A percentile compares a stretch with the other conserved stretches of the same genome.
Conservation (phyloP, 2,329 filamentous ascomycete genomes). For the Coleophoma eucalyptorum region DNA sequence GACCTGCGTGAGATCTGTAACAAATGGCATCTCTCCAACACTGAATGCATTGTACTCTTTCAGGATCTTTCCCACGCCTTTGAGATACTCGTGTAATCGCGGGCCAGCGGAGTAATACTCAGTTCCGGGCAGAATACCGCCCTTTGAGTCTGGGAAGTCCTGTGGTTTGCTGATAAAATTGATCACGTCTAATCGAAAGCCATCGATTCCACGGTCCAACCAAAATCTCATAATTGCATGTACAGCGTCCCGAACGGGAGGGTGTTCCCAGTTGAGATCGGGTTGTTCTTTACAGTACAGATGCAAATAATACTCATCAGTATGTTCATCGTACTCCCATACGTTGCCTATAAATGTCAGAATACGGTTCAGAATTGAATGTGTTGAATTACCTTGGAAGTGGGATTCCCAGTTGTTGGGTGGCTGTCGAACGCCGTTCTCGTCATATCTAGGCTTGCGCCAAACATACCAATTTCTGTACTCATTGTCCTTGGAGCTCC, state of each 20-base stretch:
- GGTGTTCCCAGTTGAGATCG: constrained; percentile 79
- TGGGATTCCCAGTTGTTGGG: constrained; percentile 70
- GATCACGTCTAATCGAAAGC: constrained; percentile 67
- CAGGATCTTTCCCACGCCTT: constrained; percentile 42
- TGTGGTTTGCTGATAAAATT: constrained; percentile 53
- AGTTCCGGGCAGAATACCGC: constrained; percentile 5
- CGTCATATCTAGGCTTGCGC: constrained; percentile 48
- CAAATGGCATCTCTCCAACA: constrained; percentile 44
- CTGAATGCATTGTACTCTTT: constrained; percentile 45
- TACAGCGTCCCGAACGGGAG: constrained; percentile 61
- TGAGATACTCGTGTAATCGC: constrained; percentile 48
- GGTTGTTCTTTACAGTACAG: constrained; percentile 74
- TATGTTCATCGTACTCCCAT: constrained; percentile 68
- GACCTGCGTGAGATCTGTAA: constrained; percentile 43
- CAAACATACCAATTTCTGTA: constrained; percentile 64
- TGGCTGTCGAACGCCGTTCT: constrained; percentile 58
- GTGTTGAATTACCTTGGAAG: constrained; percentile 31
- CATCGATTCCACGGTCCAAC: constrained; percentile 68
- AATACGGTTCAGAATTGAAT: too few species aligned
- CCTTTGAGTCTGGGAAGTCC: constrained; percentile 1
- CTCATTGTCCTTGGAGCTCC: constrained; percentile 40
- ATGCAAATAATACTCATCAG: constrained; percentile 71
- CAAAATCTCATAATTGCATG: constrained; percentile 71
- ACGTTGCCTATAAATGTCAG: constrained; percentile 39
- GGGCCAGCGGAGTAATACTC: constrained; percentile 50